Evolutionary conservation across 805 yeast species (phyloP).

Genomic region (Starmerella floricola): DNA sequence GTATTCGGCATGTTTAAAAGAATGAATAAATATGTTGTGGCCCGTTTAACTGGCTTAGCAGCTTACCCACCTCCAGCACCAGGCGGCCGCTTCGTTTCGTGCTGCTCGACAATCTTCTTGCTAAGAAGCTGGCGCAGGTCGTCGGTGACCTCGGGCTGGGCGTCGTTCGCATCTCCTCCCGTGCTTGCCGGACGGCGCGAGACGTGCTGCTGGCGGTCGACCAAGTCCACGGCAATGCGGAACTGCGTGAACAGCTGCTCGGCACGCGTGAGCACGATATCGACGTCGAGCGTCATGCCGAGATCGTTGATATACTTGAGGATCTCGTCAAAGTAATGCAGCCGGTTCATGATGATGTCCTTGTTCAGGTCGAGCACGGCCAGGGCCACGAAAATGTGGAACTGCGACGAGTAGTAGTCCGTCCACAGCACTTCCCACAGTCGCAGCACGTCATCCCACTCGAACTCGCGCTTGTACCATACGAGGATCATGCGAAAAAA

Average conservation of each 20-base stretch:
- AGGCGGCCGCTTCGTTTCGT: conserved; percentile 37
- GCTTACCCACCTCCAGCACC: conserved; percentile 30
- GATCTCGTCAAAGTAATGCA: conserved; percentile 78
- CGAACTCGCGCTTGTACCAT: conserved; percentile 88
- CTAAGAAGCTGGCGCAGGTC: conserved; percentile 51
- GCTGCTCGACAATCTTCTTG: conserved; percentile 49
- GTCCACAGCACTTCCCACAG: conserved; percentile 95
- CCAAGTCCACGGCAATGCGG: conserved; percentile 62
- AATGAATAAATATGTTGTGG: no score
- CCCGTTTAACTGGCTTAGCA: no score
- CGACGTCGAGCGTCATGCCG: conserved; percentile 59
- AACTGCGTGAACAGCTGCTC: conserved; percentile 74
- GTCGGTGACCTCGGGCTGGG: conserved; percentile 29
- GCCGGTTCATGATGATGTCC: conserved; percentile 58
- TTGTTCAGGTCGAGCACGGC: conserved; percentile 85
- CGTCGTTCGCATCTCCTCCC: conserved; percentile 5
- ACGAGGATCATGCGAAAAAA: conserved; percentile 90
- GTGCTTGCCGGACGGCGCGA: background rate
- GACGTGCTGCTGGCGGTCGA: conserved; percentile 37
- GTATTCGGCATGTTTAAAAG: no score
- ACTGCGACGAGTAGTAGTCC: conserved; percentile 73
- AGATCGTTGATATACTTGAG: conserved; percentile 86
- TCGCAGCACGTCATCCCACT: conserved; percentile 58
- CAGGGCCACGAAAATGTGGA: conserved; percentile 73
- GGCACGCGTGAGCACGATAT: conserved; percentile 68